phyloP scores from a whole-genome alignment of 2,329 filamentous ascomycete genomes.

The Microsporum canis region DNA sequence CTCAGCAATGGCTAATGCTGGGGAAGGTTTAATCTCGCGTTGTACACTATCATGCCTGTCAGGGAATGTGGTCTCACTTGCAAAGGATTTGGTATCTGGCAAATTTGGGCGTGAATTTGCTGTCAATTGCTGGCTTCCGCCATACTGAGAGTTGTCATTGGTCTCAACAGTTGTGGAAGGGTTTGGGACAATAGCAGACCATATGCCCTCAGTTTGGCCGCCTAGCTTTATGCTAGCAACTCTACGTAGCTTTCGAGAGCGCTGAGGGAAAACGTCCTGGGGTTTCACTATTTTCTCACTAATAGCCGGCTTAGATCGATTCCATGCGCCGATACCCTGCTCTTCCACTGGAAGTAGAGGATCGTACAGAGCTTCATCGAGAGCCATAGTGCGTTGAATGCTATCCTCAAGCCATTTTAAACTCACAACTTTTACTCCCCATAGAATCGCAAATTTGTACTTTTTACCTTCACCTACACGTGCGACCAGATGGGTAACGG shows the following conservation, averaged over 20 bases:
- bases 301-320: constrained; percentile 34
- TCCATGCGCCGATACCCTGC: constrained; percentile 69
- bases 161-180: constrained; percentile 5
- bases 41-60: constrained; percentile 13
- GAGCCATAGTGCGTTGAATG: constrained; percentile 72
- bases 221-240: constrained; percentile 75
- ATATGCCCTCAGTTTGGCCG: constrained; percentile 71
- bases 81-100: constrained; percentile 29
- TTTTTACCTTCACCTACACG: constrained; percentile 72
- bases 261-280: constrained; percentile 42
- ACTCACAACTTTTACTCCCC: constrained; percentile 69
- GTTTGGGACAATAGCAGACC: constrained; percentile 58
- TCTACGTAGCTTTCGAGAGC: constrained; percentile 71
- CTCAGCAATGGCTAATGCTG: constrained; percentile 16
- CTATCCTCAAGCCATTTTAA: constrained; percentile 79
- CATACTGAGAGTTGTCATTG: constrained; percentile 12
- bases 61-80: constrained; percentile 27
- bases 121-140: constrained; percentile 10
- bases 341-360: constrained; percentile 57
- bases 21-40: constrained; percentile 17
- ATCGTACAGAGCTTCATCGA: constrained; percentile 79
- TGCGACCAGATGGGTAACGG: constrained; percentile 79
- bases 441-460: constrained; percentile 73
- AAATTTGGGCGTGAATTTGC: constrained; percentile 18
- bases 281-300: constrained; percentile 28